Conservation (phyloP, 192 early-diverging fungal species). For the Coemansia sp. region DNA sequence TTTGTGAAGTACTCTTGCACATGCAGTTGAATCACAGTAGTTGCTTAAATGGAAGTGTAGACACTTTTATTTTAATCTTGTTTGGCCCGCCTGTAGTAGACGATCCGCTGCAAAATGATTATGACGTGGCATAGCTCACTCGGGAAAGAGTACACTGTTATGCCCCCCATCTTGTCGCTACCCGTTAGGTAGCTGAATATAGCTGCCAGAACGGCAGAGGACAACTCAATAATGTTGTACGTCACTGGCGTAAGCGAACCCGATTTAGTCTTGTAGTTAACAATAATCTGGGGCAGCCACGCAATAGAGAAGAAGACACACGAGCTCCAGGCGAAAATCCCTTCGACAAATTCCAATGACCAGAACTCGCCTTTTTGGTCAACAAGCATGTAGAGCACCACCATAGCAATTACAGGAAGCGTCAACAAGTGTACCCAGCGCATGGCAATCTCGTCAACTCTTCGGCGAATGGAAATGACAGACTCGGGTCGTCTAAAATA, state of each 20-base stretch:
- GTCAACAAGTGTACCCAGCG: conserved; percentile 3
- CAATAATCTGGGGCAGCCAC: conserved; percentile 12
- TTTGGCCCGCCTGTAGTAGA: neutral
- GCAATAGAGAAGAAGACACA: neutral
- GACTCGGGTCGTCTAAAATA: conserved; percentile 12
- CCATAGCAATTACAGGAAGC: neutral
- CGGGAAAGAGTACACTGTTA: neutral
- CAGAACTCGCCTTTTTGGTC: neutral
- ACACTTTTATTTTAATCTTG: neutral
- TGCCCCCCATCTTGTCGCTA: neutral
- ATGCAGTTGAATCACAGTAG: no score
- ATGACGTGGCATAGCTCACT: neutral
- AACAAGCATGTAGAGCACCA: neutral
- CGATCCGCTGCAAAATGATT: conserved; percentile 12
- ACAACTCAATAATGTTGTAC: neutral
- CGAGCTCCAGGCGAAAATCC: neutral
- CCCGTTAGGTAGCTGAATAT: neutral
- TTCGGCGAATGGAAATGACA: neutral
- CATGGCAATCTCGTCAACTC: conserved; percentile 5
- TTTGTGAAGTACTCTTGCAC: no score
- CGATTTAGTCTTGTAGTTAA: conserved; percentile 2
- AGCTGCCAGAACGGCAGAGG: neutral
- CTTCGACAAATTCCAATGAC: neutral
- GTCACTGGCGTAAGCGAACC: neutral
- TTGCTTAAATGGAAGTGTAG: neutral